phyloP scores from a whole-genome alignment of 1,139 yeast genomes.

The Hyphopichia khmerensis region DNA sequence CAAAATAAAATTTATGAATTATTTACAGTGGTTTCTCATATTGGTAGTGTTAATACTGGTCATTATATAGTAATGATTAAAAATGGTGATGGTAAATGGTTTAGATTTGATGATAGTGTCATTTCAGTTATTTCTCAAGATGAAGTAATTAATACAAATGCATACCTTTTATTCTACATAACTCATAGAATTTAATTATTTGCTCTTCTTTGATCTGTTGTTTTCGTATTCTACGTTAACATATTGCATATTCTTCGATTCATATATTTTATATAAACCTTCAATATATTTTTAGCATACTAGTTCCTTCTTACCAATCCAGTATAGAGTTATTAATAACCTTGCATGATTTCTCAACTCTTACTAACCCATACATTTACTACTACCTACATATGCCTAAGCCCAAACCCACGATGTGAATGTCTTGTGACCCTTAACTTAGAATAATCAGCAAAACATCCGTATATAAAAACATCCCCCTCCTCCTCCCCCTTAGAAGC shows the following conservation, averaged over 20 bases:
- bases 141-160: conserved; percentile 67
- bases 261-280: background rate
- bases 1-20: conserved; percentile 62
- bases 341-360: too few relatives aligned
- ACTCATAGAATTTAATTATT: conserved; percentile 44
- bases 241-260: background rate
- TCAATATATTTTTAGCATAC: too few relatives aligned
- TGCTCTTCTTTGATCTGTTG: too few relatives aligned
- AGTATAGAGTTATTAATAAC: too few relatives aligned
- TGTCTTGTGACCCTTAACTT: too few relatives aligned
- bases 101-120: conserved; percentile 85
- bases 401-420: too few relatives aligned
- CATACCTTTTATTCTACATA: conserved; percentile 78
- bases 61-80: conserved; percentile 85
- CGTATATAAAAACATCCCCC: too few relatives aligned
- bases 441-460: too few relatives aligned
- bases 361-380: too few relatives aligned
- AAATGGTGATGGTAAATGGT: conserved; percentile 74
- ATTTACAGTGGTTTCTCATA: conserved; percentile 83
- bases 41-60: conserved; percentile 92
- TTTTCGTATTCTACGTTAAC: background rate
- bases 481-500: too few relatives aligned
- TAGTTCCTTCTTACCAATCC: too few relatives aligned
- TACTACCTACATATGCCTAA: too few relatives aligned
- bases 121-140: conserved; percentile 66